phyloP scores from a whole-genome alignment of 306 rosid genomes.

The Glycyrrhiza uralensis region DNA sequence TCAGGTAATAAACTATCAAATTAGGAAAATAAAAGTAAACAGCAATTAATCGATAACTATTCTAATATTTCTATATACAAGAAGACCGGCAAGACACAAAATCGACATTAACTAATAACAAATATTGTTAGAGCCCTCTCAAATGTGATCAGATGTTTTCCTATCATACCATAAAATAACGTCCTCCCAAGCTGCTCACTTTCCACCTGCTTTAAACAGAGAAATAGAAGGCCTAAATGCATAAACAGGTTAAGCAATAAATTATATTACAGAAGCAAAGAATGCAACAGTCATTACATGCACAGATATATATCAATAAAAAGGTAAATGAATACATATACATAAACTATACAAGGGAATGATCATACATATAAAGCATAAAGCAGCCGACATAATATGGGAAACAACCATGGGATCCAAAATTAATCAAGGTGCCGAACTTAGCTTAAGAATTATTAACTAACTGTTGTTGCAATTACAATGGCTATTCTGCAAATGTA shows the following conservation, averaged over 20 bases:
- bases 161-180: slow-evolving; percentile 87
- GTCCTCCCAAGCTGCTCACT: slow-evolving; percentile 91
- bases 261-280: slow-evolving; percentile 36
- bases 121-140: slow-evolving; percentile 63
- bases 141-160: slow-evolving; percentile 66
- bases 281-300: slow-evolving; percentile 20
- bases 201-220: slow-evolving; percentile 82
- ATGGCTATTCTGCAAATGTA: background rate
- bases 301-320: slow-evolving; percentile 16
- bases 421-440: background rate
- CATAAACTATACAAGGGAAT: background rate
- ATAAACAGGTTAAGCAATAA: slow-evolving; percentile 63
- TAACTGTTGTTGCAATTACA: background rate
- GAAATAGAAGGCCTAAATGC: slow-evolving; percentile 82
- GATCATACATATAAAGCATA: background rate
- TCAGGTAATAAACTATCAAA: background rate
- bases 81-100: slow-evolving; percentile 16
- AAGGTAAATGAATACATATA: background rate
- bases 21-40: background rate
- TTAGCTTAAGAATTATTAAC: background rate
- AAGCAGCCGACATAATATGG: background rate
- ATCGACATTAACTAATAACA: slow-evolving; percentile 31
- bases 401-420: background rate
- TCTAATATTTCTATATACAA: background rate
- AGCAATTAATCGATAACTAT: background rate